Conservation (phyloP, 176 grass and related monocot species). For the Tillandsia leiboldiana region DNA sequence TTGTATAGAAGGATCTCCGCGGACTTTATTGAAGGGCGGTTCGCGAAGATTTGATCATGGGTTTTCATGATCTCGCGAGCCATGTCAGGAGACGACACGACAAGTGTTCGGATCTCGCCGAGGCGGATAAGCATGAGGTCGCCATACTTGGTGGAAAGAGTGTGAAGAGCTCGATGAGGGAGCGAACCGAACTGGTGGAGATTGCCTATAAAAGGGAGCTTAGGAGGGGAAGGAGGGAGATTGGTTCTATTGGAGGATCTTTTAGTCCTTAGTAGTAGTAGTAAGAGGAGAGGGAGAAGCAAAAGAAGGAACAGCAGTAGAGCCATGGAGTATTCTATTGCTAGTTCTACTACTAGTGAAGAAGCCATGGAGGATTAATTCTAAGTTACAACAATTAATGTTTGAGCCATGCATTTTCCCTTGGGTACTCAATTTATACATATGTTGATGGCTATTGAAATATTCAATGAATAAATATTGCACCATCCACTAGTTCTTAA, state of each 20-base stretch:
- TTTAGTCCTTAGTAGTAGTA: background rate
- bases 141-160: constrained; percentile 6
- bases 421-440: background rate
- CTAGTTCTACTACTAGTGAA: background rate
- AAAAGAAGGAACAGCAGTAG: background rate
- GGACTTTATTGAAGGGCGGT: background rate
- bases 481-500: too few relatives aligned
- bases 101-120: constrained; percentile 4
- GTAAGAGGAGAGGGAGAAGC: background rate
- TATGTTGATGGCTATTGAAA: too few relatives aligned
- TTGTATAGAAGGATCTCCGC: background rate
- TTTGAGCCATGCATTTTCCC: background rate
- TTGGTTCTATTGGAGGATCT: background rate
- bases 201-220: constrained; percentile 11
- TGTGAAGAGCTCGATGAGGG: constrained; percentile 2
- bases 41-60: constrained; percentile 10
- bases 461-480: too few relatives aligned
- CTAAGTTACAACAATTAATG: background rate
- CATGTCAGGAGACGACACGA: constrained; percentile 1
- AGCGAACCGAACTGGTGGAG: constrained; percentile 4
- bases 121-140: constrained; percentile 9
- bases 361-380: background rate
- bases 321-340: background rate
- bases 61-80: constrained; percentile 16
- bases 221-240: constrained; percentile 12